Evolutionary conservation across 202 grass and related monocot genomes (phyloP).

Genomic region (Panicum virgatum): DNA sequence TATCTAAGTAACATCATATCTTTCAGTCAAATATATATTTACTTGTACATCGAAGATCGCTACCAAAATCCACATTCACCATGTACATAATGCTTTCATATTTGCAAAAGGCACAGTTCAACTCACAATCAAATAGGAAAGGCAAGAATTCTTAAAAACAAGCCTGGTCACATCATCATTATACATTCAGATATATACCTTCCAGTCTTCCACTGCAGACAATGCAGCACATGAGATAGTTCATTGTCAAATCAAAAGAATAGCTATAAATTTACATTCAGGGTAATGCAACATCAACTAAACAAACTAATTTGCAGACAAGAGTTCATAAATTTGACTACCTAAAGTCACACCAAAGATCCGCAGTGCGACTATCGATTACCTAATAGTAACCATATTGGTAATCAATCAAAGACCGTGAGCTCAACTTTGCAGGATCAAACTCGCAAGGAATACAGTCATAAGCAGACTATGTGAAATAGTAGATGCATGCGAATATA

Average conservation of each 20-base stretch:
- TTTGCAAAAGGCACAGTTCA: background rate
- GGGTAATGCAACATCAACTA: background rate
- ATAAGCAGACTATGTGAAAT: background rate
- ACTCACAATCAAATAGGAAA: background rate
- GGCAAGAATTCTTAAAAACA: background rate
- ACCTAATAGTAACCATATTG: background rate
- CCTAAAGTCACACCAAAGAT: background rate
- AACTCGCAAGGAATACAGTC: background rate
- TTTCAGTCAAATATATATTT: constrained; percentile 5
- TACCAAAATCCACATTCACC: background rate
- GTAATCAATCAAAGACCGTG: background rate
- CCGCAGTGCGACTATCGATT: background rate
- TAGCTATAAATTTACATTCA: background rate
- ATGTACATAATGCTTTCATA: background rate
- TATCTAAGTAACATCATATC: background rate
- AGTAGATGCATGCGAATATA: constrained; percentile 2
- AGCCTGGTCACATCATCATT: background rate
- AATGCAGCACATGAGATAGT: background rate
- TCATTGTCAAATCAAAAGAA: background rate
- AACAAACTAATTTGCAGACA: background rate
- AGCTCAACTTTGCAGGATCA: background rate
- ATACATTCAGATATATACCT: background rate
- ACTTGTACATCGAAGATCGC: background rate
- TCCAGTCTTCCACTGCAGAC: background rate
- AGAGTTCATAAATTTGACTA: background rate